Base-by-base conservation (phyloP, 129 eudicot species). In the Lactuca sativa region DNA sequence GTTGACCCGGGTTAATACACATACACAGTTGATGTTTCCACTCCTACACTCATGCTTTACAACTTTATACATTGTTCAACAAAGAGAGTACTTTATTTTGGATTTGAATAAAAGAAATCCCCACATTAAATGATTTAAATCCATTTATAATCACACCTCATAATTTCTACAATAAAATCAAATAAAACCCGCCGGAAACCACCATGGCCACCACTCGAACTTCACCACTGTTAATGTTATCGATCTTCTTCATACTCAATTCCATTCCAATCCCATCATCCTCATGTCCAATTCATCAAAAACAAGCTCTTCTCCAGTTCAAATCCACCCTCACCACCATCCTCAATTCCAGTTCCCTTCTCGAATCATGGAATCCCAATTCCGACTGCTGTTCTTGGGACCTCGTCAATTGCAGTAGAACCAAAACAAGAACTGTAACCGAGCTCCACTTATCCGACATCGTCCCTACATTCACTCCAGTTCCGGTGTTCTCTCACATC, bases 371-470 rank as follows among this genome's bases (percentile, higher is more conserved):
- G 92, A 75, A 78, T 11, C 76, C 74, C 7, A 61, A 6, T 43
- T 57, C 82, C 9, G 80, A 78, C 41, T 86, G 92, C 56, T 86
- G 92, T 66, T 12, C 53, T 3, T 83, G 92, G 92, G 82, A 72
- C 44, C 59, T 77, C 15, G 88, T 81, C 13, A 66, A 62, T 2
- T 86, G 88, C 75, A 16, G 64, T 8, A 40, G 44, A 5, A 40
- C 44, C 15, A 32, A 0, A 49, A 55, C 84, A 1, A 32, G 43
- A 38, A 31, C 54, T 3, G 53, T 83, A 51, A 72, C 72, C 9
- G 84, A 56, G 48, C 86, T 83, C 16, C 58, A 70, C 55, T 78
- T 80, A n/a, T 6, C 62, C 59, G 40, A 71, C 34, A 52, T 72
- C n/a, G 68, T 81, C 31, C 82, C 74, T 40, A 10, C 0, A 60